Evolutionary conservation across 176 grass and related monocot genomes (phyloP).

Genomic region (Dactylis glomerata): DNA sequence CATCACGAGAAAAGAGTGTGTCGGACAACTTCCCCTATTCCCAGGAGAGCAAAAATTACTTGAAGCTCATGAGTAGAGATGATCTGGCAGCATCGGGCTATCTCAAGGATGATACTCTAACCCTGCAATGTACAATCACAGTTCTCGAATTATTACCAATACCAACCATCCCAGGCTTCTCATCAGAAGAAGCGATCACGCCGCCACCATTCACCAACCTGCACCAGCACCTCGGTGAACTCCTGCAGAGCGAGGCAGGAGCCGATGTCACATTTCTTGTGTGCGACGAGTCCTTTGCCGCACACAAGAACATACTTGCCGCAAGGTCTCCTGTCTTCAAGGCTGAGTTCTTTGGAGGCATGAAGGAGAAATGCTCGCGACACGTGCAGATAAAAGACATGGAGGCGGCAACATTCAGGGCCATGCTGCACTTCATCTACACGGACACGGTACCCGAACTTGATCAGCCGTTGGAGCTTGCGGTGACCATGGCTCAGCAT

Average conservation of each 20-base stretch:
- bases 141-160: not conserved
- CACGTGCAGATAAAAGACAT: not conserved
- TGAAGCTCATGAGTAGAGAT: too few species aligned
- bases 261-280: not conserved
- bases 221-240: not conserved
- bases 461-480: not conserved
- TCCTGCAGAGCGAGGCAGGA: not conserved
- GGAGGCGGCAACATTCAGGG: not conserved
- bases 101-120: too few species aligned
- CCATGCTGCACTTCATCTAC: constrained; percentile 12
- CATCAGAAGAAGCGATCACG: not conserved
- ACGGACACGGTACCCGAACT: not conserved
- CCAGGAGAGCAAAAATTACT: too few species aligned
- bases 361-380: not conserved
- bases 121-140: not conserved
- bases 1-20: too few species aligned
- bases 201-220: not conserved
- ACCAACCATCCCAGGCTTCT: not conserved
- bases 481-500: not conserved
- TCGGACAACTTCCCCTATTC: too few species aligned
- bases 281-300: not conserved
- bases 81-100: too few species aligned
- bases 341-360: not conserved
- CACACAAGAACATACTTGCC: not conserved
- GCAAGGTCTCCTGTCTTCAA: not conserved